Evolutionary conservation across 495 filamentous ascomycete genomes (phyloP), one percentile per base, ranked within the genome.

Genomic region (Penicillium cosmopolitanum): DNA sequence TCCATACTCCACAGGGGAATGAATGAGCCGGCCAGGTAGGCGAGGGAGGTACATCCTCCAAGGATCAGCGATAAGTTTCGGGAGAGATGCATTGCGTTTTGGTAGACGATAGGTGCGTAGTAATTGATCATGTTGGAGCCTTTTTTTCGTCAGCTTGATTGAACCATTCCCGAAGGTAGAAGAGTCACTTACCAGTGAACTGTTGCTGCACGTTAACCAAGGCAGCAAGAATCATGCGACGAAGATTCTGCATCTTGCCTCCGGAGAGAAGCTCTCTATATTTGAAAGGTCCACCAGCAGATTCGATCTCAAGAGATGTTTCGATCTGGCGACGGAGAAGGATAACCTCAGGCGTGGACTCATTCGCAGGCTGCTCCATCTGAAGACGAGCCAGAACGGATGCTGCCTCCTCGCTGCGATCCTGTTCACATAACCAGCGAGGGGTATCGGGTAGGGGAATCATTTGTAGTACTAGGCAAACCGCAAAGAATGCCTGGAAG

Each of bases 401-500:
- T 6, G 74, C 70, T 0, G 82, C 82, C 60, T 84, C 81, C 16
- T 82, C 77, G 52, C 79, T 66, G 1, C 80, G 72, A 47, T 79
- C 81, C 51, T 83, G 75, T 21, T 79, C 74, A 31, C 80, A 76
- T 25, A 84, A 73, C 81, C 82, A 84, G 51, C 81, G 72, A 56
- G 86, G 77, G 43, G 82, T 82, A 66, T 87, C 90, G 5, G 88
- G 90, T 1, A 92, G 78, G 57, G 82, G 82, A 13, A 76, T 67
- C 74, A 89, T 87, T 35, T 83, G 79, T 34, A 82, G 56, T 38
- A 82, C 77, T 60, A 86, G 68, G 43, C 79, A 70, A 58, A 85
- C 60, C 28, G 84, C 82, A 66, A 87, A 85, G 58, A 87, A 66
- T 56, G 82, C 80, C 58, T 87, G 84, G 58, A 86, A 82, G 13